phyloP scores from a whole-genome alignment of 75 land plant genomes.

The Azolla pinnata region DNA sequence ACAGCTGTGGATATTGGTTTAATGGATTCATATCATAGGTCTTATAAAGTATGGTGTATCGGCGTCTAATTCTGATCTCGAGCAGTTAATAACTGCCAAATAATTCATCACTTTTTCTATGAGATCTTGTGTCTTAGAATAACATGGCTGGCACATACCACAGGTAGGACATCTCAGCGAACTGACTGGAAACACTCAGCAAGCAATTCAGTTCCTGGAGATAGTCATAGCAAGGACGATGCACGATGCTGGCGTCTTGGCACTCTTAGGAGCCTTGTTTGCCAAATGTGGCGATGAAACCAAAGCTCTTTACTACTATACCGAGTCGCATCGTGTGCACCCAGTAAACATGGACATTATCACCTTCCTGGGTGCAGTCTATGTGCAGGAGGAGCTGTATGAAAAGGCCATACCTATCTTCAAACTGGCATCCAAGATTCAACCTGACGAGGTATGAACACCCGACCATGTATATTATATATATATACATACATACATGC shows the following conservation, averaged over 20 bases:
- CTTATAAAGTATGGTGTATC: no score
- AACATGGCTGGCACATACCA: no score
- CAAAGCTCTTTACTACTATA: slow-evolving; percentile 34
- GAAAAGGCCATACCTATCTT: slow-evolving; percentile 41
- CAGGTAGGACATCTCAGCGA: slow-evolving; percentile 31
- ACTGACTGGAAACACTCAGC: slow-evolving; percentile 19
- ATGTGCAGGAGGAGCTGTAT: slow-evolving; percentile 31
- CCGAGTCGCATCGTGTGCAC: slow-evolving; percentile 31
- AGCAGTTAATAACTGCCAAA: no score
- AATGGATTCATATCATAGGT: no score
- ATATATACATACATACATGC: no score
- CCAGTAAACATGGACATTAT: slow-evolving; percentile 32
- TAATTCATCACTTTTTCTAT: no score
- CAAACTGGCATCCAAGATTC: slow-evolving; percentile 31
- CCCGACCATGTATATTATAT: no score
- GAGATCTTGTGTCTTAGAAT: no score
- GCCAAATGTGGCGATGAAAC: slow-evolving; percentile 30
- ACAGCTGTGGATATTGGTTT: no score
- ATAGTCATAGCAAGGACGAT: slow-evolving; percentile 24
- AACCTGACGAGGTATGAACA: slow-evolving; percentile 38
- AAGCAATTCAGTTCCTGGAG: slow-evolving; percentile 38
- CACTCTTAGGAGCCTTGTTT: slow-evolving; percentile 25
- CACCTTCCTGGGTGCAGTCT: slow-evolving; percentile 28
- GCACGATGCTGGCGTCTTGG: slow-evolving; percentile 36
- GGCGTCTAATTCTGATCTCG: no score